A percentile compares a stretch with the other conserved stretches of the same genome.
These are phyloP conservation scores for Rehmannia glutinosa DNA, from an alignment of 257 asterid species.

Conservation along the genomic window DNA sequence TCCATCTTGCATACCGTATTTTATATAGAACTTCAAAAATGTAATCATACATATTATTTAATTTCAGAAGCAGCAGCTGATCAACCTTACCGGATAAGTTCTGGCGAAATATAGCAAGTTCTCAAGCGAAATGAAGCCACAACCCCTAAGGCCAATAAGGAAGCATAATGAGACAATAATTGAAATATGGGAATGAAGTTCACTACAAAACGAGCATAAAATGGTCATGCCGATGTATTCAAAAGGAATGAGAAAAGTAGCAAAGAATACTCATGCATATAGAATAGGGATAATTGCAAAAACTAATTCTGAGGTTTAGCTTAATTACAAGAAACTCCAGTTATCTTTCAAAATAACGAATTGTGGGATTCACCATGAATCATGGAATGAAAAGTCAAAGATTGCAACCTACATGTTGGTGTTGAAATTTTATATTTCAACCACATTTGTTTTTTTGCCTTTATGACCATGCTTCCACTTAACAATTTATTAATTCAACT, in stretches of 20 bases:
- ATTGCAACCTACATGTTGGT: no score
- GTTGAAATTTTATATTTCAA: no score
- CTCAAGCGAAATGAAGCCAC: conserved; percentile 92
- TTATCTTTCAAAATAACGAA: no score
- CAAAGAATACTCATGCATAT: no score
- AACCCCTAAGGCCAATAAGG: conserved; percentile 58
- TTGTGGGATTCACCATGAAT: no score
- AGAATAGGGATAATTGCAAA: no score
- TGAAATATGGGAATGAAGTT: neutral
- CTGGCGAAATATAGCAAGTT: conserved; percentile 79
- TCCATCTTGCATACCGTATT: neutral
- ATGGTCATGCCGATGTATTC: neutral
- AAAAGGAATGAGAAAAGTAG: neutral
- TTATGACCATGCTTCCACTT: no score
- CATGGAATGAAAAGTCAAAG: no score
- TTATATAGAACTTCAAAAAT: neutral
- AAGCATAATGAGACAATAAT: conserved; percentile 25
- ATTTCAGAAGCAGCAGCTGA: conserved; percentile 24
- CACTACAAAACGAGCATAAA: neutral
- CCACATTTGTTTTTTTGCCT: no score
- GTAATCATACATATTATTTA: conserved; percentile 9
- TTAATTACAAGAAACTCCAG: no score
- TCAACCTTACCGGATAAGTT: conserved; percentile 69
- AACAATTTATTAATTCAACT: no score
- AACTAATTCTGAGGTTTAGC: no score